Base-by-base conservation (phyloP, 2,329 filamentous ascomycete genomes). In the Microcera coccophila region DNA sequence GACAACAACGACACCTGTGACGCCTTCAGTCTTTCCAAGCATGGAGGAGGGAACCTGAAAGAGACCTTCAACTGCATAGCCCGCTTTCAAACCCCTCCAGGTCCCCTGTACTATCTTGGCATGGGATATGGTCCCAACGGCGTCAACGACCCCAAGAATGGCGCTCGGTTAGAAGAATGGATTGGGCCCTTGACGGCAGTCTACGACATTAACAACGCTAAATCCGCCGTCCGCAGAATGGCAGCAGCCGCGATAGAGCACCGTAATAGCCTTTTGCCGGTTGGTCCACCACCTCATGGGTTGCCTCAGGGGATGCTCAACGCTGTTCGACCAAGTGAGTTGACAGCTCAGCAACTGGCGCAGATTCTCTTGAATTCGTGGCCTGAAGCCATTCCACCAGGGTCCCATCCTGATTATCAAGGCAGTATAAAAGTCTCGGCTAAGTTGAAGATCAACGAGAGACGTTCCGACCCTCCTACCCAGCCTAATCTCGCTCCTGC, bases 81-180 rank as follows among this genome's bases (percentile, higher is more conserved):
- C 7, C 15, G 11, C 29, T n/a, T n/a, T 15, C 29, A 8, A n/a
- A 10, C 29, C 5, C 15, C 29, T 14, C 55, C 55, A 12, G 49
- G 55, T 4, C 48, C 59, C 1, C 36, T 59, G 11, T 67, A 66
- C 44, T 67, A 66, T 36, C 54, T 60, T 18, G 57, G 50, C 3
- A 20, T 58, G 14, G 61, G 63, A 0, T 64, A 60, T 34, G 62
- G 63, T 1, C 47, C 57, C 7, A 24, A 16, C 1, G 64, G 62
- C 8, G 57, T 64, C 10, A 20, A 62, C 38, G 53, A 57, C 32
- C 36, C 36, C 35, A 58, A 62, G 34, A 49, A 54, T 17, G 56
- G 56, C 11, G 41, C 33, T 12, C 38, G 39, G 36, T 21, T 61
- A 9, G 56, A 59, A 31, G 52, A 61, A 37, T 61, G 54, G 53